Evolutionary conservation across 257 asterid species (phyloP).

Genomic region (Eucommia ulmoides): DNA sequence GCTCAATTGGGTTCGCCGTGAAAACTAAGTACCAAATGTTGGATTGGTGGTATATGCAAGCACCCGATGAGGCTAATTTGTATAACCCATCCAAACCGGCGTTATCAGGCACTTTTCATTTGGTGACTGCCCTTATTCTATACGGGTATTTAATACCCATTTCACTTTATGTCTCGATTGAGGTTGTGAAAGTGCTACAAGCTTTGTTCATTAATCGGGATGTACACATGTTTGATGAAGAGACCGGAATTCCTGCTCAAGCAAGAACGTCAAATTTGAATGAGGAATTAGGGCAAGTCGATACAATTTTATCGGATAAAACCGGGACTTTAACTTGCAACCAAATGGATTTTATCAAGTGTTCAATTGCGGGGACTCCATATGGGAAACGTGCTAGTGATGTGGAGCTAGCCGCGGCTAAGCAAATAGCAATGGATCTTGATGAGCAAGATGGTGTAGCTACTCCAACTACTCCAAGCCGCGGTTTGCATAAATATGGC

Average conservation of each 20-base stretch:
- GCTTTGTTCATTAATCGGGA: conserved; percentile 80
- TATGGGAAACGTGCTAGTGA: conserved; percentile 78
- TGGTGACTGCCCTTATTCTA: conserved; percentile 82
- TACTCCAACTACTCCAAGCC: too few relatives aligned
- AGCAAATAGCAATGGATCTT: conserved; percentile 77
- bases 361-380: conserved; percentile 80
- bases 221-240: conserved; percentile 81
- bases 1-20: conserved; percentile 65
- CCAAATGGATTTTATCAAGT: conserved; percentile 94
- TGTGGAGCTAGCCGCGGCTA: conserved; percentile 88
- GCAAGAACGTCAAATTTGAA: conserved; percentile 91
- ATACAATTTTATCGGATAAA: conserved; percentile 86
- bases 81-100: conserved; percentile 49
- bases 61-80: conserved; percentile 37
- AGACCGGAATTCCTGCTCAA: conserved; percentile 88
- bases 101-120: conserved; percentile 62
- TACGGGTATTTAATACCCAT: conserved; percentile 92
- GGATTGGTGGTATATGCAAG: conserved; percentile 78
- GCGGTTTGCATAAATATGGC: conserved; percentile 6
- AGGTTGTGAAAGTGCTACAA: conserved; percentile 88
- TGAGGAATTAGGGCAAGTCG: conserved; percentile 90
- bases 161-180: conserved; percentile 89
- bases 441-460: conserved; percentile 42
- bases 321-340: conserved; percentile 95
- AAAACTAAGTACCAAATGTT: conserved; percentile 66